Percentiles rank a stretch among this genome's conserved stretches.
These are phyloP conservation scores for Yamadazyma buinensis DNA, from an alignment of 1,139 yeast genomes.

Conservation along the genomic window DNA sequence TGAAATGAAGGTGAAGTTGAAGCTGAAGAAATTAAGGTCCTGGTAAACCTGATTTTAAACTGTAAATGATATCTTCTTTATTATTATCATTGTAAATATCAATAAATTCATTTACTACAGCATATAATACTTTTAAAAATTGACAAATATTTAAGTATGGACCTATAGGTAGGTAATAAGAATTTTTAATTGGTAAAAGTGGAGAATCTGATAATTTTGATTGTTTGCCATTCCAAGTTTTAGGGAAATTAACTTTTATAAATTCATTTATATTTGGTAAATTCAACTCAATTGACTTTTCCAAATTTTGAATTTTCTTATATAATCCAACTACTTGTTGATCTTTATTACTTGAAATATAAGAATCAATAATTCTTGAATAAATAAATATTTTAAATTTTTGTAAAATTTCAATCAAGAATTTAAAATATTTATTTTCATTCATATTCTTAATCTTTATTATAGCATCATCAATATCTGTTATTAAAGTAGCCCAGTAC, in stretches of 20 bases:
- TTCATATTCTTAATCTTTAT: slow-evolving; percentile 15
- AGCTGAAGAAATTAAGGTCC: too few relatives aligned
- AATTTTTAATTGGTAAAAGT: slow-evolving; percentile 18
- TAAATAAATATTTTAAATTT: slow-evolving; percentile 14
- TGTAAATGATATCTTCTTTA: slow-evolving; percentile 16
- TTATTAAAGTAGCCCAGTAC: slow-evolving; percentile 30
- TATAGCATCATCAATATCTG: slow-evolving; percentile 24
- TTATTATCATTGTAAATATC: slow-evolving; percentile 20
- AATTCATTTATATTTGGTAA: slow-evolving; percentile 20
- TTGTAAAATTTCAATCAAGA: slow-evolving; percentile 28
- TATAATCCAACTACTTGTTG: slow-evolving; percentile 23
- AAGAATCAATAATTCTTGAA: slow-evolving; percentile 15
- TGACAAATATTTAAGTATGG: slow-evolving; percentile 33
- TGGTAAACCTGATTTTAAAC: slow-evolving; percentile 17
- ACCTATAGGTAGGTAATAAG: slow-evolving; percentile 38
- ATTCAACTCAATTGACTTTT: slow-evolving; percentile 7
- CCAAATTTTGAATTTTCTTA: slow-evolving; percentile 7
- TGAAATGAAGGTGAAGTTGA: too few relatives aligned
- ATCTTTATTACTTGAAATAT: neutral
- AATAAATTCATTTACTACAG: slow-evolving; percentile 29
- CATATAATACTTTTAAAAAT: slow-evolving; percentile 28
- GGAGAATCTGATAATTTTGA: slow-evolving; percentile 4
- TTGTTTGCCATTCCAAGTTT: slow-evolving; percentile 28
- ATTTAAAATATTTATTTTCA: slow-evolving; percentile 20
- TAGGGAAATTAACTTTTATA: slow-evolving; percentile 30